A percentile compares a stretch with the other conserved stretches of the same genome.
Evolutionary conservation across 208 protist species (phyloP).

Genomic region (Paratrypanosoma confusum): DNA sequence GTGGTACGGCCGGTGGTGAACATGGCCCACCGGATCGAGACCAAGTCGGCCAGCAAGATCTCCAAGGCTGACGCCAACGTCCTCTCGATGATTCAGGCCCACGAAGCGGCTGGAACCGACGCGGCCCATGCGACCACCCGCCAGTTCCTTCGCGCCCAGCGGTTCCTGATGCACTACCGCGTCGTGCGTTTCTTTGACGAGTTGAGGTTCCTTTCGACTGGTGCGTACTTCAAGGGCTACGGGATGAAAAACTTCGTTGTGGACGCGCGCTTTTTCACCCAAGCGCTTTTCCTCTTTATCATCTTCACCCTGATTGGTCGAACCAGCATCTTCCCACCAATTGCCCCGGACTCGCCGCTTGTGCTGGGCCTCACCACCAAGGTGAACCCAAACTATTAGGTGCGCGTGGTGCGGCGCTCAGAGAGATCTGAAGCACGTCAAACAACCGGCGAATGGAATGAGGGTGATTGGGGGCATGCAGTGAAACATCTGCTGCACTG

Average conservation of each 20-base stretch:
- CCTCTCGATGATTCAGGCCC: constrained; percentile 26
- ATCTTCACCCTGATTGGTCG: constrained; percentile 48
- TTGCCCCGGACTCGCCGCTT: constrained; percentile 61
- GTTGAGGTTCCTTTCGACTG: constrained; percentile 44
- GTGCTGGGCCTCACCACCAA: constrained; percentile 57
- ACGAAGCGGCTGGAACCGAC: constrained; percentile 51
- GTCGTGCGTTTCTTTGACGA: constrained; percentile 71
- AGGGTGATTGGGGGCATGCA: no score
- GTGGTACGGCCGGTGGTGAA: constrained; percentile 46
- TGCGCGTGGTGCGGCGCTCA: background rate
- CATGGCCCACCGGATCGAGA: constrained; percentile 49
- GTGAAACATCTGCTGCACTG: no score
- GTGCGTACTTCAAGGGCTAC: constrained; percentile 69
- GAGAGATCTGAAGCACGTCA: no score
- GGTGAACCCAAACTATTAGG: constrained; percentile 83
- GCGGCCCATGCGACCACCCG: constrained; percentile 46
- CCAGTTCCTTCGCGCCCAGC: constrained; percentile 55
- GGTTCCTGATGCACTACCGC: constrained; percentile 67
- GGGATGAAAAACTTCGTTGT: constrained; percentile 27
- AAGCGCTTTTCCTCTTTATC: constrained; percentile 58
- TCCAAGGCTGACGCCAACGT: constrained; percentile 21
- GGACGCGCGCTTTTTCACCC: constrained; percentile 58
- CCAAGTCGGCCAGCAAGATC: constrained; percentile 37
- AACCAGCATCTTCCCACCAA: constrained; percentile 63
- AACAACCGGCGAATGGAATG: no score